Evolutionary conservation across 768 basidiomycete species (phyloP).

Genomic region (Mycena galopus): DNA sequence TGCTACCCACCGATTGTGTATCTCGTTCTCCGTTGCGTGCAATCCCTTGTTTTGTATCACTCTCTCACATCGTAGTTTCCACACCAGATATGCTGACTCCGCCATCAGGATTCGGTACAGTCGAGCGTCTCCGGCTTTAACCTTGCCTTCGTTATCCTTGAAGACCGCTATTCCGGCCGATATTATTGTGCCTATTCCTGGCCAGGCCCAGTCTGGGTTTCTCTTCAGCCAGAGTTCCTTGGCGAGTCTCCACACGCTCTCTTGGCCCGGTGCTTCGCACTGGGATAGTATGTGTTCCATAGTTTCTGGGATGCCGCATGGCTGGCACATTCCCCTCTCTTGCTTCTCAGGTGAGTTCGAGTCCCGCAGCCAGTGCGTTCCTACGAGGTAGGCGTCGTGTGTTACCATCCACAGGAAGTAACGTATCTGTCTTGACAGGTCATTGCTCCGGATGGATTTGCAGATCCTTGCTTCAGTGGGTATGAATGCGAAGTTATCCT

Average conservation of each 20-base stretch:
- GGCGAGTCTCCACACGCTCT: neutral
- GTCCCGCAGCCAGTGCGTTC: neutral
- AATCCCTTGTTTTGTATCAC: too few species aligned
- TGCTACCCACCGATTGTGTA: too few species aligned
- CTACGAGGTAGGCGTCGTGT: neutral
- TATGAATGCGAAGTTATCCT: neutral
- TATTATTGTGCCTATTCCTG: neutral
- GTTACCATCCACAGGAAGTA: neutral
- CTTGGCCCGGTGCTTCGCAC: neutral
- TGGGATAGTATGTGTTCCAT: neutral
- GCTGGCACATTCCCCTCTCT: neutral
- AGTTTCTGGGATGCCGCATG: neutral
- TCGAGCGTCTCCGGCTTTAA: too few species aligned
- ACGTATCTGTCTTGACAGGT: constrained; percentile 3
- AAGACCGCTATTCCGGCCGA: neutral
- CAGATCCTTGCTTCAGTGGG: neutral
- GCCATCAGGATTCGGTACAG: too few species aligned
- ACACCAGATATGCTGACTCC: too few species aligned
- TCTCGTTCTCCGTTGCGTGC: too few species aligned
- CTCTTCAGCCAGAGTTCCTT: neutral
- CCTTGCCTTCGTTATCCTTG: neutral
- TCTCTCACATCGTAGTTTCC: too few species aligned
- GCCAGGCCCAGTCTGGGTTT: constrained; percentile 16
- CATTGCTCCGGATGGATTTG: constrained; percentile 19
- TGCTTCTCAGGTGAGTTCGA: neutral